Conservation (phyloP, 495 filamentous ascomycete genomes). For the Bombardia bombarda region DNA sequence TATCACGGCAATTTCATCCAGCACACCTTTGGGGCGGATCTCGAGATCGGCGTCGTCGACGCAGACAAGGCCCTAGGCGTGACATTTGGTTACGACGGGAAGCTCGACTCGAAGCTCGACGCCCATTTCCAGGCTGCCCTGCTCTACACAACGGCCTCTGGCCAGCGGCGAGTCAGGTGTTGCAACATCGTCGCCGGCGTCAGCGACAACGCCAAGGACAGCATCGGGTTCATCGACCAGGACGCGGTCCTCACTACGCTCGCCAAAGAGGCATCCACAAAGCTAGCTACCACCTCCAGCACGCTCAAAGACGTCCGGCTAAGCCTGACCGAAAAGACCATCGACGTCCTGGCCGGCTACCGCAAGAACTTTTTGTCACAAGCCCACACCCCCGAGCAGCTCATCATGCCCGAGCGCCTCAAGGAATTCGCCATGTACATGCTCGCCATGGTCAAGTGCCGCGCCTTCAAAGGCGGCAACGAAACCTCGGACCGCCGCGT, state of each 20-base stretch:
- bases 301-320: slow-evolving; percentile 83
- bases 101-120: slow-evolving; percentile 90
- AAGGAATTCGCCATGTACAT: slow-evolving; percentile 98
- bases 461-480: slow-evolving; percentile 88
- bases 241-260: slow-evolving; percentile 82
- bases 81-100: slow-evolving; percentile 93
- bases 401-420: slow-evolving; percentile 90
- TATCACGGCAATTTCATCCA: slow-evolving; percentile 97
- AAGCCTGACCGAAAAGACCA: slow-evolving; percentile 79
- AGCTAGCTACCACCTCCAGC: slow-evolving; percentile 59
- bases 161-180: slow-evolving; percentile 86
- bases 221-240: slow-evolving; percentile 88
- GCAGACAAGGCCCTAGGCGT: slow-evolving; percentile 90
- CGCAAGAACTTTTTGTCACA: slow-evolving; percentile 76
- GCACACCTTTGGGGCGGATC: slow-evolving; percentile 87
- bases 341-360: slow-evolving; percentile 90
- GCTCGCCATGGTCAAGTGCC: slow-evolving; percentile 82
- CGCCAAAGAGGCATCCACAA: slow-evolving; percentile 84
- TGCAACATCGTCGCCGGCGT: slow-evolving; percentile 89
- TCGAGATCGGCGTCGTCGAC: slow-evolving; percentile 90
- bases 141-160: slow-evolving; percentile 85
- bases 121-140: slow-evolving; percentile 96
- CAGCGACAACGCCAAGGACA: slow-evolving; percentile 72
- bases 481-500: slow-evolving; percentile 89
- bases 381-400: slow-evolving; percentile 82